phyloP scores from a whole-genome alignment of 495 filamentous ascomycete genomes.

The Aspergillus ellipticus region DNA sequence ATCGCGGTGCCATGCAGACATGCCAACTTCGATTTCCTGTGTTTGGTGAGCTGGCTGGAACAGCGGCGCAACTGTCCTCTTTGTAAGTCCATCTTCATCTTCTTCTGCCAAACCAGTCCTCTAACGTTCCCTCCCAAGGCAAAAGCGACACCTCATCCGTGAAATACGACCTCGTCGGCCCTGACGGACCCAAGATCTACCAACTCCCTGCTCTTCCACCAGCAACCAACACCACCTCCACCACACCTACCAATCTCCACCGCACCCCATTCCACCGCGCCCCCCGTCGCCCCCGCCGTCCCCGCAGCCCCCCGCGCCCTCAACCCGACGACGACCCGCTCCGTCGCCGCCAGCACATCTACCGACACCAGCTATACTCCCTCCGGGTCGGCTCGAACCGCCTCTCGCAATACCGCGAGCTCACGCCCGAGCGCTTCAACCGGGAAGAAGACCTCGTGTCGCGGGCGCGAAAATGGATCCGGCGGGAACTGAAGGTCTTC shows the following conservation, averaged over 20 bases:
- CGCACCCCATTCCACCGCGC: constrained; percentile 11
- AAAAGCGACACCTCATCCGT: constrained; percentile 66
- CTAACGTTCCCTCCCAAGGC: constrained; percentile 31
- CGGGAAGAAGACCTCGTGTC: constrained; percentile 65
- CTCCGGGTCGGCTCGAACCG: constrained; percentile 83
- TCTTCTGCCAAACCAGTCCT: background rate
- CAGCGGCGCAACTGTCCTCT: constrained; percentile 70
- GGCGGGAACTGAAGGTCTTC: constrained; percentile 86
- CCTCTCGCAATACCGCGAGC: constrained; percentile 70
- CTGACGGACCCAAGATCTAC: constrained; percentile 53
- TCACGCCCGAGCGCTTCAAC: constrained; percentile 65
- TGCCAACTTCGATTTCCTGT: constrained; percentile 77
- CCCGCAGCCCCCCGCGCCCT: constrained; percentile 12
- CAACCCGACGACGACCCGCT: constrained; percentile 51
- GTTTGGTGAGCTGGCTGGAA: constrained; percentile 78
- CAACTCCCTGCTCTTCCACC: constrained; percentile 31
- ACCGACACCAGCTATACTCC: constrained; percentile 72
- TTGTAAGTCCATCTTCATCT: constrained; percentile 42
- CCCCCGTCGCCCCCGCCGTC: constrained; percentile 24
- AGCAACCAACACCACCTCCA: background rate
- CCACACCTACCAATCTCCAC: background rate
- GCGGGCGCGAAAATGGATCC: constrained; percentile 81
- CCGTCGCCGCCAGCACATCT: constrained; percentile 66
- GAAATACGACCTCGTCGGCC: constrained; percentile 55
- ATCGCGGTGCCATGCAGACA: constrained; percentile 73